Base-by-base conservation (phyloP, 2,329 filamentous ascomycete species). In the Penicillium sclerotiorum region DNA sequence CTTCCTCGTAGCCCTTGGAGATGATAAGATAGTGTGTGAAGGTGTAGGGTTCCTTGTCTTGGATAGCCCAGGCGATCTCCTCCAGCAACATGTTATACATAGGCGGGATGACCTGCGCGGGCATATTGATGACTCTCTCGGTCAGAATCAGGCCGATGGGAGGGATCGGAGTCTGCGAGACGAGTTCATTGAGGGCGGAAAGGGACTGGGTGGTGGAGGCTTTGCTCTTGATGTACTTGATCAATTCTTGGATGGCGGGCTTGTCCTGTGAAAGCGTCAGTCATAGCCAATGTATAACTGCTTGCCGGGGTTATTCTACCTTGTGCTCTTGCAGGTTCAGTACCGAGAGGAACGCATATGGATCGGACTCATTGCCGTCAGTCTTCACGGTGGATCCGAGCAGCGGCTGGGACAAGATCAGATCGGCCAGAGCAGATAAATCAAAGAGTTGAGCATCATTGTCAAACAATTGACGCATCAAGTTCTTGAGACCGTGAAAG, bases 381-480 rank as follows among this genome's bases (percentile, higher is more conserved):
- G 94, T 89, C 74, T 99, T 99, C 60, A 97, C 90, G 0, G 93
- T 96, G 9, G 91, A 96, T 47, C 94, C 94, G 38, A 99, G 85
- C 17, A 88, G 84, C 8, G 89, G 86, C 72, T 99, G 93, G 40
- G 88, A 86, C 45, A 97, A 78, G 62, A 99, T 88, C 55, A 96
- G 75, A 69, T 97, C 90, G 27, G 91, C 81, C 42, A 99, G 81
- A 6, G 83, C 88, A 5, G 91, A 96, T 59, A 96, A 82, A 72
- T 97, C 88, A 76, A 96, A 90, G 23, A 95, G 79, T 52, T 87
- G 81, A 39, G 88, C 82, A 74, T 99, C 94, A 46, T 89, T 84
- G 71, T 97, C 94, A 70, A 99, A 86, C 35, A 99, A 84, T 72
- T 99, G 94, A 52, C 93, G 88, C 52, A 96, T 74, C 7, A 99